These are phyloP conservation scores for Henningerozyma blattae DNA, from an alignment of 805 yeast species.

Conservation along the genomic window DNA sequence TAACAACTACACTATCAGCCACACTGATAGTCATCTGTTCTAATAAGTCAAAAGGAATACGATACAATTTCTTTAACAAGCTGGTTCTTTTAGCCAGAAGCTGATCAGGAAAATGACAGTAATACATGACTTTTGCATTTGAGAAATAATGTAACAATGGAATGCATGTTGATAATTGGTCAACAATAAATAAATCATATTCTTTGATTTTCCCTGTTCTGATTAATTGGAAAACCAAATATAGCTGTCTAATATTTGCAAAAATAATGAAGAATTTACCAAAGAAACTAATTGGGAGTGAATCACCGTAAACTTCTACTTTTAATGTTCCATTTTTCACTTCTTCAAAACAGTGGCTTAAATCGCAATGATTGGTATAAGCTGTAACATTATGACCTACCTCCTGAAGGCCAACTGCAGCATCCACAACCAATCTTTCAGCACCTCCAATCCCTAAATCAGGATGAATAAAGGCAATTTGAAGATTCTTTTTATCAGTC, in stretches of 20 bases:
- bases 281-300: conserved; percentile 55
- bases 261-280: conserved; percentile 69
- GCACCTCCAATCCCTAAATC: conserved; percentile 98
- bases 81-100: conserved; percentile 51
- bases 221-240: conserved; percentile 39
- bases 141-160: conserved; percentile 49
- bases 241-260: conserved; percentile 75
- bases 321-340: conserved; percentile 44
- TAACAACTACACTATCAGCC: conserved; percentile 76
- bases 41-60: conserved; percentile 71
- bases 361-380: conserved; percentile 87
- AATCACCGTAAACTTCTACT: conserved; percentile 72
- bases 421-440: conserved; percentile 91
- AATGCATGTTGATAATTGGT: conserved; percentile 71
- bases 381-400: conserved; percentile 51
- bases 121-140: conserved; percentile 50
- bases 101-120: conserved; percentile 95
- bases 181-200: conserved; percentile 71
- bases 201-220: conserved; percentile 32
- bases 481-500: conserved; percentile 22
- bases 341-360: conserved; percentile 83
- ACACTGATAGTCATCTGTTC: conserved; percentile 72
- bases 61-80: conserved; percentile 46
- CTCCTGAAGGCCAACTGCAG: conserved; percentile 76
- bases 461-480: conserved; percentile 84